Evolutionary conservation across 331 rosid species (phyloP), one percentile per base, ranked within the genome.

Genomic region (Malus hybrid): DNA sequence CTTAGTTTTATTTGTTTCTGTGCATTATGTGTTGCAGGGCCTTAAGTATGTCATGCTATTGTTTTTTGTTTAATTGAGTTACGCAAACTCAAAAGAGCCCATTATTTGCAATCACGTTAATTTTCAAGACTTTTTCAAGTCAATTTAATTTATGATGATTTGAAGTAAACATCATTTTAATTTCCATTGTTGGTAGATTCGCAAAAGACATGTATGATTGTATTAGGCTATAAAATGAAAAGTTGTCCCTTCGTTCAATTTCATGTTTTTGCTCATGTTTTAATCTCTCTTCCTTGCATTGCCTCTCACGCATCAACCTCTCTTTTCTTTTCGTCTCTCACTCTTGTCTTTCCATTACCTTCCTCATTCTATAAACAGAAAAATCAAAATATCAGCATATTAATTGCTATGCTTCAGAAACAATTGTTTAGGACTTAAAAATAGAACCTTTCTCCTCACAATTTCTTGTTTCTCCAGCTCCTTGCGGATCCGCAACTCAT

Each of bases 401-500:
- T 62, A 71, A 55, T 70, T 68, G 44, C 76, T 22, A 76, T 69
- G 28, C 65, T 22, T 71, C 69, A 80, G 48, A 73, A 70, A 28
- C 15, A 65, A n/a, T 56, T 8, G 24, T 5, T 65, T 24, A 64
- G 65, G 48, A 20, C 31, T 16, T 4, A 63, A 46, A 36, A 50
- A 52, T 28, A 56, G 8, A 83, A 94, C 99, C 99, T 92, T 94
- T 84, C 87, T 83, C 86, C 89, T 86, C 70, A 92, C 85, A 78
- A 65, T 92, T 78, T 94, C 99, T 83, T 94, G 97, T 79, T 90
- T 94, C 89, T 92, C 99, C 56, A 90, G 88, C 84, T 92, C 99
- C 80, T 91, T 94, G 75, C 89, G 88, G 69, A 92, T 84, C 81
- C 92, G 91, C 67, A 88, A 75, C 80, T 91, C 97, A 75, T 88